phyloP scores from a whole-genome alignment of 768 basidiomycete species.

The Lentinula lateritia region DNA sequence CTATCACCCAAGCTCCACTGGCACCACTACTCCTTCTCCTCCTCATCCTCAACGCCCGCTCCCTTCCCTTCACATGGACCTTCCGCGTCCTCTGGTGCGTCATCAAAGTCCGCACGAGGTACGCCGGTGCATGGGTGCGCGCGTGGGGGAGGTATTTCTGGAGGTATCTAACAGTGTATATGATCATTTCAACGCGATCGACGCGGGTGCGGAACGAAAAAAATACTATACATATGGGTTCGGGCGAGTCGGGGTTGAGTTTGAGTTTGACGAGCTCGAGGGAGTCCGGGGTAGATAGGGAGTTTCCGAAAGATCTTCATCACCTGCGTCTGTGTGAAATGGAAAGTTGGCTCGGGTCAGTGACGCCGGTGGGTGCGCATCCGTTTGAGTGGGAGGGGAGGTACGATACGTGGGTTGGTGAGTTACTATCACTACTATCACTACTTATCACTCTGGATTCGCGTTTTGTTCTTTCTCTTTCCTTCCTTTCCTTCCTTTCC shows the following conservation, averaged over 20 bases:
- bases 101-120: neutral
- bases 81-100: neutral
- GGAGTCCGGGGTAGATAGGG: too few species aligned
- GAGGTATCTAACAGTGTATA: too few species aligned
- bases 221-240: too few species aligned
- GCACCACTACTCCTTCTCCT: neutral
- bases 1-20: neutral
- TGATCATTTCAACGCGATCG: too few species aligned
- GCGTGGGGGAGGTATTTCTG: neutral
- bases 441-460: too few species aligned
- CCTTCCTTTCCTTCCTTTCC: too few species aligned
- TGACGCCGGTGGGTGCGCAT: conserved; percentile 2
- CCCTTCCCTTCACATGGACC: neutral
- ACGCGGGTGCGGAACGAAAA: too few species aligned
- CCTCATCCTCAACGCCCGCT: neutral
- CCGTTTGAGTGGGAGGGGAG: neutral
- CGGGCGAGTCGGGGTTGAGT: too few species aligned
- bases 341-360: neutral
- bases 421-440: too few species aligned
- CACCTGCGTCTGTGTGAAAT: neutral
- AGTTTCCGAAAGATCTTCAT: too few species aligned
- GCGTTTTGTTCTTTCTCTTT: too few species aligned
- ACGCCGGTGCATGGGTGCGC: neutral
- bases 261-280: too few species aligned
- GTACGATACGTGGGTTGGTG: conserved; percentile 1